Evolutionary conservation across 306 rosid species (phyloP), one percentile per base, ranked within the genome.

Genomic region (Begonia masoniana): DNA sequence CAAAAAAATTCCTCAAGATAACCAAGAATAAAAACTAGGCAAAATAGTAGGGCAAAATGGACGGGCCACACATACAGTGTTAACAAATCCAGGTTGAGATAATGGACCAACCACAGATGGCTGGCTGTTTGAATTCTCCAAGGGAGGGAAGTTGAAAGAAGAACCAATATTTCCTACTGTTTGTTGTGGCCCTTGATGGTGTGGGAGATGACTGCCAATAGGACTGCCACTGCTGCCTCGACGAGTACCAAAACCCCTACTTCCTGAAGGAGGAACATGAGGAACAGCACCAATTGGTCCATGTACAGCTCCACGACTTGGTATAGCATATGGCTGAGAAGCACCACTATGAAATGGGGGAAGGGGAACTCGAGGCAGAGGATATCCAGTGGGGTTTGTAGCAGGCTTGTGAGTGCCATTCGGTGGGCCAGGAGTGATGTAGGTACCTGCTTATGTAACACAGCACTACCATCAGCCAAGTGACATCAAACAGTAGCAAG

Each of bases 221-320:
- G 95, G 75, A 62, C 87, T 75, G 56, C 89, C 83, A 1, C 87
- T 69, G 77, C 71, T 87, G 51, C 96, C 96, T 43, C 96, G 78
- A 16, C 95, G 96, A 54, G 93, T 84, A 43, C 99, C 96, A 61
- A 92, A 92, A 59, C 96, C 96, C 15, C 93, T 85, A 64, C 78
- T 92, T 53, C 96, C 99, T 55, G 88, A 87, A 53, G 85, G 72
- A 61, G 99, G 95, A 24, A 83, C 93, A 70, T 92, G 99, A 79
- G 99, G 93, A 76, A 87, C 95, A 60, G 96, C 93, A 74, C 99
- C 99, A 47, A 92, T 94, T 24, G 99, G 95, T 54, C 99, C 99
- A 71, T 92, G 99, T 35, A 83, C 89, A 46, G 84, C 93, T 62
- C 89, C 96, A 59, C 99, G 99, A 55, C 95, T 76, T 56, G 99